Base-by-base conservation (phyloP, 805 yeast genomes). In the Myxozyma neglecta region DNA sequence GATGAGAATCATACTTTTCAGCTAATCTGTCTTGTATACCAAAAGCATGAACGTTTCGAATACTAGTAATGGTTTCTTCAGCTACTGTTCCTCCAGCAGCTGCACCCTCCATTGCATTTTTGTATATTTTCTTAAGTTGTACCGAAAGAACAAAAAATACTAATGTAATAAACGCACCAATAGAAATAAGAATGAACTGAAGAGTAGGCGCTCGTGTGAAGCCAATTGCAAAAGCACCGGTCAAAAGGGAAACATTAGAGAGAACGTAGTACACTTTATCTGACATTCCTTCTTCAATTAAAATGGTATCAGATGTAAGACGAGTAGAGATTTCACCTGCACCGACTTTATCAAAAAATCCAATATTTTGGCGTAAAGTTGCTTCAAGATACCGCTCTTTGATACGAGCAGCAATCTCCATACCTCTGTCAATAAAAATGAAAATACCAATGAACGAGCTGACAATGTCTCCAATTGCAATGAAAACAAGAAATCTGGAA, bases 251-350 rank as follows among this genome's bases (percentile, higher is more conserved):
- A 10, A 75, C 44, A 32, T 77, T 77, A 50, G 70, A 70, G 29
- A 74, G 64, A 35, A 75, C 72, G 47, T 70, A 68, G 20, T 78
- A 78, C 6, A 74, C 71, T 60, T 77, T 77, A 61, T 77, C 79
- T 40, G 77, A 72, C 63, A 77, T 76, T 34, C 77, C 80, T 48
- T 75, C 80, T 60, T 77, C 80, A 52, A 77, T 72, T 48, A 71
- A 60, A 36, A 72, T 70, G 18, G 80, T 76, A 50, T 76, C 79
- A 35, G 74, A 70, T 47, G 78, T 73, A 67, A 77, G 75, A 14
- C 80, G 74, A 9, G 77, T 71, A 7, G 80, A 74, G 39, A 77
- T 76, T 59, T 75, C 77, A n/a, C 80, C 80, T 9, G 79, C 70
- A 14, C 80, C 80, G 7, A 77, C 66, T 49, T 71, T 70, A 63